Evolutionary conservation across 2,329 filamentous ascomycete species (phyloP), one percentile per base, ranked within the genome.

Genomic region (Aspergillus caelatus): DNA sequence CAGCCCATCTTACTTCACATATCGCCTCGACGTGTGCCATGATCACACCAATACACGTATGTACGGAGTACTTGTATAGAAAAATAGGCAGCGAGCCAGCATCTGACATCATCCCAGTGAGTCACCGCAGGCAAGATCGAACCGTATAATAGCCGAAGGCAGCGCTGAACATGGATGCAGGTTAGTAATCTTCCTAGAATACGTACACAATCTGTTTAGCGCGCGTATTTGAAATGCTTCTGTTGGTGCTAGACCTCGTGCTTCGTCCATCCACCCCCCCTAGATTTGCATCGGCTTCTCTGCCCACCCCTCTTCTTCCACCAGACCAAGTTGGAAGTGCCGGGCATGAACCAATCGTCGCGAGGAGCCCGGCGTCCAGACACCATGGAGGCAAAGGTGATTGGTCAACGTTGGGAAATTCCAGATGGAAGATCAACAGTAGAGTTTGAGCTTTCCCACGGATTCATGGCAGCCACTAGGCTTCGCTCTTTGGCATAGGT

Each of bases 371-470:
- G 46, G 58, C 43, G 53, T 46, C 54, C 54, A 64, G 60, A 66
- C 62, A 45, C 65, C 64, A 2, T 36, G 61, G 63, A 57, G 60
- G 28, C 54, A 21, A 39, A 45, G 3, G 41, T 62, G 36, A 73
- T 74, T 53, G 73, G 68, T 36, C 66, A 58, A 10, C 58, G 32
- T 14, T 62, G 65, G 26, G 57, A 62, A 62, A 66, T 62, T 68
- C 63, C 65, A 70, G 36, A 68, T 70, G 58, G 58, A 68, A 66
- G 61, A 76, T 70, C 69, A 63, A 64, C 72, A 60, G 50, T 59
- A 63, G 62, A 66, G 62, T 65, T 67, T 62, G 63, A 45, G 50
- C 56, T 56, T 67, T 67, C 48, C 63, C 67, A 67, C 65, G 64
- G 66, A 61, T 58, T 54, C 60, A 45, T 62, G 62, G 60, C 58